Evolutionary conservation across 1,284 basidiomycete species (phyloP), one percentile per base, ranked within the genome.

Genomic region (Ganoderma resinaceum): DNA sequence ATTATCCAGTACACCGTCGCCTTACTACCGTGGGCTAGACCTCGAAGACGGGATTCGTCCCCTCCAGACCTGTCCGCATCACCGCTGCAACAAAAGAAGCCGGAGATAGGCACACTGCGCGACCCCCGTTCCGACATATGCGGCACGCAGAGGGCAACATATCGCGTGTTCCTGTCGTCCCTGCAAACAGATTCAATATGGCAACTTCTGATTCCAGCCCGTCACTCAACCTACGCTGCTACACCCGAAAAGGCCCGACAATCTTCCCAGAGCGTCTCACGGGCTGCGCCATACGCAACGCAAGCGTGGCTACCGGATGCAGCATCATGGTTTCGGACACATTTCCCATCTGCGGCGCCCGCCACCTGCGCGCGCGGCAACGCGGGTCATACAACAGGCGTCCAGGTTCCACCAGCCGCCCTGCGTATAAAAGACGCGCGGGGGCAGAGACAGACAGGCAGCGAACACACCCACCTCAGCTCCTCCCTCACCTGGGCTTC

Each of bases 361-460:
- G 29, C 14, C 52, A 18, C 35, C 37, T 38, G 58, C n/a, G 20
- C 9, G 16, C 8, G 37, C 35, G 23, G 11, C 31, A 62, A 16
- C 26, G 20, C 23, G 37, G 23, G 11, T 23, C 31, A 9, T 37
- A n/a, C 7, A 20, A 6, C 23, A 33, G 2, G 3, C 20, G 55
- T 58, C 55, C 31, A 37, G 33, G 40, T 18, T 42, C 40, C 40
- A 42, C 40, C n/a, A n/a, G n/a, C n/a, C 20, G 42, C 8, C 23
- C 37, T 42, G 23, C 46, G 46, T 60, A 60, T 60, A 60, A 60
- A 60, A 40, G 58, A 42, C 26, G 58, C 7, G 35, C 58, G 18
- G 2, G 1, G 11, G 29, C 16, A 16, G 38, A 26, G 23, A 7
- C 33, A 12, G 31, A 31, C 11, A 16, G 38, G 1, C 38, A 43